Percentiles rank a stretch among this genome's conserved stretches.
Conservation (phyloP, 2,329 filamentous ascomycete species). For the Trichoderma gracile region DNA sequence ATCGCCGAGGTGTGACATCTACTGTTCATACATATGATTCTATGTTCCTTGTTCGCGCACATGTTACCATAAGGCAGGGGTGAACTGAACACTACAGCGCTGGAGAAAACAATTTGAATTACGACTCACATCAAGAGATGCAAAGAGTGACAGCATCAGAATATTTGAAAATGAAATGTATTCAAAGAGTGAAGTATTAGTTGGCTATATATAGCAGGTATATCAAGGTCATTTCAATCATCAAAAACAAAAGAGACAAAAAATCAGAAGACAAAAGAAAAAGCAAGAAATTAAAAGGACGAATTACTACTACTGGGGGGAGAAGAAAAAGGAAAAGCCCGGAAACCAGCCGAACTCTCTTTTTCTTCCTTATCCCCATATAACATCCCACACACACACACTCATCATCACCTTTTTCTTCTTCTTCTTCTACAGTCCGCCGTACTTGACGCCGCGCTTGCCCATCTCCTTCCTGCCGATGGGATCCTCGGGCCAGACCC, state of each 20-base stretch:
- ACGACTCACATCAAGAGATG: too few relatives aligned
- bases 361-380: too few relatives aligned
- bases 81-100: too few relatives aligned
- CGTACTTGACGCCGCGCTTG: conserved; percentile 63
- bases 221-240: conserved; percentile 11
- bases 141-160: background rate
- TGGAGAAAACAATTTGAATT: too few relatives aligned
- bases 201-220: background rate
- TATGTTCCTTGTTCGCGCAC: too few relatives aligned
- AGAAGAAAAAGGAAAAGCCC: too few relatives aligned
- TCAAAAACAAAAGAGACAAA: background rate
- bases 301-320: background rate
- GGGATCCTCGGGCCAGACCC: conserved; percentile 74
- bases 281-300: background rate
- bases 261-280: background rate
- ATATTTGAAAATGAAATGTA: background rate
- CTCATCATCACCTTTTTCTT: too few relatives aligned
- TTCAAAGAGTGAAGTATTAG: conserved; percentile 6
- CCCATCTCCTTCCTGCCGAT: conserved; percentile 71
- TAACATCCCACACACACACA: too few relatives aligned
- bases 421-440: conserved; percentile 31
- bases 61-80: too few relatives aligned
- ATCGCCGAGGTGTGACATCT: too few relatives aligned
- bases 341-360: conserved; percentile 12
- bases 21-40: too few relatives aligned